These are phyloP conservation scores for Dalbergia cultrata DNA, from an alignment of 306 rosid genomes.

Conservation along the genomic window DNA sequence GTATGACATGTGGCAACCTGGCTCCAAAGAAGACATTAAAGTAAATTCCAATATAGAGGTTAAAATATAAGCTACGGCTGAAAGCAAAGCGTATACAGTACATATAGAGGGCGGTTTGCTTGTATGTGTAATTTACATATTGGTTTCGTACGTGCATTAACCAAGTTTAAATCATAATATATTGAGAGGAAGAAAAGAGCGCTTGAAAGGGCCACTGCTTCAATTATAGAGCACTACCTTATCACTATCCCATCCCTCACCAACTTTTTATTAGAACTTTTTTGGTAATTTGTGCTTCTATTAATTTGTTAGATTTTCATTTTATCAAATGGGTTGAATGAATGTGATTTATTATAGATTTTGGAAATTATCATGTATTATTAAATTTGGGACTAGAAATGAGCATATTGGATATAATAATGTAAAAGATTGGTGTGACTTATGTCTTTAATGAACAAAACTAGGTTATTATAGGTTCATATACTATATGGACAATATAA, in stretches of 20 bases:
- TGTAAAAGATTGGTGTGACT: too few species aligned
- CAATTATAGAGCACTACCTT: conserved; percentile 45
- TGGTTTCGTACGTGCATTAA: conserved; percentile 24
- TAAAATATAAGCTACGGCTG: conserved; percentile 5
- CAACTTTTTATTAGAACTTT: conserved; percentile 26
- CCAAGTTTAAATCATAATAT: neutral
- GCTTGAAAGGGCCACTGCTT: conserved; percentile 18
- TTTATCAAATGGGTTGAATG: too few species aligned
- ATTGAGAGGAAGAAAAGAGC: conserved; percentile 8
- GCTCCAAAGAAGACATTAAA: conserved; percentile 6
- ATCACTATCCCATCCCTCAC: neutral
- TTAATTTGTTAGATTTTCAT: too few species aligned
- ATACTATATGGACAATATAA: too few species aligned
- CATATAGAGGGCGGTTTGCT: neutral
- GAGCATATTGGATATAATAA: too few species aligned
- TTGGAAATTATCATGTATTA: too few species aligned
- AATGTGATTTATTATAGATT: too few species aligned
- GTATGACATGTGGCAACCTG: neutral
- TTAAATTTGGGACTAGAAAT: too few species aligned
- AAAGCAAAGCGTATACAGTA: conserved; percentile 26
- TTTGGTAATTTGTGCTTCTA: too few species aligned
- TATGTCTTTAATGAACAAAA: too few species aligned
- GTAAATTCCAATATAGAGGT: conserved; percentile 31
- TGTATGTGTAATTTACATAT: neutral
- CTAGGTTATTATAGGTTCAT: too few species aligned